Evolutionary conservation across 2,329 filamentous ascomycete species (phyloP).

Genomic region (Zymoseptoria tritici): DNA sequence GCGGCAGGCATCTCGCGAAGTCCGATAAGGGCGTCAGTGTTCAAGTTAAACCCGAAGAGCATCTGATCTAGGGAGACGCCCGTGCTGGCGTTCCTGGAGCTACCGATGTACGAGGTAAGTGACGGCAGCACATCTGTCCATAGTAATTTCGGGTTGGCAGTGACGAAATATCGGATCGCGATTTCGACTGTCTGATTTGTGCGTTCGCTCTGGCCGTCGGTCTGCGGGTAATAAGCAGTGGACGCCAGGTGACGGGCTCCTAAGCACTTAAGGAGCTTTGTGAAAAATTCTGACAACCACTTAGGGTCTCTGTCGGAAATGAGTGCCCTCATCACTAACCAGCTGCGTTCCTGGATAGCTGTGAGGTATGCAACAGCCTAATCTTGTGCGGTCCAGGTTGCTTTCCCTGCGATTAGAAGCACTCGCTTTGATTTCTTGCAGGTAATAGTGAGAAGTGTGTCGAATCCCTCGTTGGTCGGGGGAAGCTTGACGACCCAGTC

Average conservation of each 20-base stretch:
- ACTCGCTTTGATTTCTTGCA: slow-evolving; percentile 1
- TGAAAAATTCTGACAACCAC: background rate
- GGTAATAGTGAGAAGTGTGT: background rate
- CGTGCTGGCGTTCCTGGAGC: background rate
- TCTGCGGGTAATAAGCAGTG: slow-evolving; percentile 3
- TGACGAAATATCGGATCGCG: slow-evolving; percentile 1
- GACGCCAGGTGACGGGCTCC: slow-evolving; percentile 1
- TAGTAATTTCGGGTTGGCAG: background rate
- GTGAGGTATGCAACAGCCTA: slow-evolving; percentile 2
- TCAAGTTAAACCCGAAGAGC: background rate
- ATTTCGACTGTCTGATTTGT: slow-evolving; percentile 6
- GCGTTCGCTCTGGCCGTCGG: background rate
- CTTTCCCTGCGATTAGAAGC: background rate
- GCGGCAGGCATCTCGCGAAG: background rate
- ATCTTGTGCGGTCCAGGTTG: background rate
- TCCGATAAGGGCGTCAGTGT: background rate
- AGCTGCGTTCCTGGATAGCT: background rate
- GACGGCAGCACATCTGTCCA: background rate
- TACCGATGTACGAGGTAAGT: background rate
- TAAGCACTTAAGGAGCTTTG: background rate
- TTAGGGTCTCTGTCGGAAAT: slow-evolving; percentile 4
- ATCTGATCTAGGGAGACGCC: background rate
- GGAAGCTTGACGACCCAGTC: background rate
- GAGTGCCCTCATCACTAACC: background rate
- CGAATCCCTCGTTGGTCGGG: background rate